phyloP scores from a whole-genome alignment of 208 protist genomes.

The Leishmania tarentolae region DNA sequence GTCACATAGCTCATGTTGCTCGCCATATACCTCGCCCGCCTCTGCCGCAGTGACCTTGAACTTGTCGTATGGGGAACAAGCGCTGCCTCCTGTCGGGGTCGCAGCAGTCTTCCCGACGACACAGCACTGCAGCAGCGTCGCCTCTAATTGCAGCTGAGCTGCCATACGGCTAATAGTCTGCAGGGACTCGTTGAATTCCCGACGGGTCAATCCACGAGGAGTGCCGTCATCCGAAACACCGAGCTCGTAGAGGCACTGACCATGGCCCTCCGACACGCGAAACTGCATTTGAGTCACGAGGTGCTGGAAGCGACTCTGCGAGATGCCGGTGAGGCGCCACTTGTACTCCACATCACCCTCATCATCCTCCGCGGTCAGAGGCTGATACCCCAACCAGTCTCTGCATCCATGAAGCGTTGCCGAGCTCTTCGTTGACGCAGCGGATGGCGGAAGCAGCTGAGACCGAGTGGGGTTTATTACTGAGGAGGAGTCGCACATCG shows the following conservation, averaged over 20 bases:
- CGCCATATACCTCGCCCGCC: neutral
- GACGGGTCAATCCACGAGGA: conserved; percentile 69
- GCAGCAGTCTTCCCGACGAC: conserved; percentile 17
- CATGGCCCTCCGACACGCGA: conserved; percentile 90
- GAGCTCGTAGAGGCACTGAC: conserved; percentile 95
- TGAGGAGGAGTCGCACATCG: neutral
- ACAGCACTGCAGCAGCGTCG: conserved; percentile 64
- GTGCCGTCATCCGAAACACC: conserved; percentile 93
- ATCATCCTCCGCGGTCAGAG: conserved; percentile 87
- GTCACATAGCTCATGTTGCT: neutral
- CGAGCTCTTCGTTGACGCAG: too few relatives aligned
- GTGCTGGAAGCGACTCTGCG: conserved; percentile 86
- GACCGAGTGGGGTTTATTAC: conserved; percentile 7
- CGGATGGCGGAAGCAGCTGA: neutral
- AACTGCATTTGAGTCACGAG: conserved; percentile 96
- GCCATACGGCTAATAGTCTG: conserved; percentile 82
- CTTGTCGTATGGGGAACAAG: neutral
- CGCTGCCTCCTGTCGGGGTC: neutral
- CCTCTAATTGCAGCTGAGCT: conserved; percentile 53
- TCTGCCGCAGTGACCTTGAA: neutral
- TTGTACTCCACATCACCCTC: conserved; percentile 97
- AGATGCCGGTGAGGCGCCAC: conserved; percentile 89
- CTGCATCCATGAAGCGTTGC: neutral
- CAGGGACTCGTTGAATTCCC: conserved; percentile 84
- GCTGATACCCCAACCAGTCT: neutral